phyloP scores from a whole-genome alignment of 345 rosid species.

The Rhizophora mangle region DNA sequence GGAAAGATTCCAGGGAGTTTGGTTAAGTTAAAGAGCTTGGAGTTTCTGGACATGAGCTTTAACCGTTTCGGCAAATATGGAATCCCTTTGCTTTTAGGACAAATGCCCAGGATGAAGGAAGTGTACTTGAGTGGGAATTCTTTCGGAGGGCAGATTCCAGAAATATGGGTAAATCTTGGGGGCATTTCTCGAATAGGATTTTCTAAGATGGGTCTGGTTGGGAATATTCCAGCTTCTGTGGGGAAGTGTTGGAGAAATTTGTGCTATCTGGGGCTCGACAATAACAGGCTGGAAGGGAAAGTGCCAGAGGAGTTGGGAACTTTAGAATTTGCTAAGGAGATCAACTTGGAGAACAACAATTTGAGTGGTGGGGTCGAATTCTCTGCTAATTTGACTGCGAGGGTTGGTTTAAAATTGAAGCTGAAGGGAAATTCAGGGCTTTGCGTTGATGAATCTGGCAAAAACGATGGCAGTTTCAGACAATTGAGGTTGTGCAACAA shows the following conservation, averaged over 20 bases:
- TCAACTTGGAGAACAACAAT: slow-evolving; percentile 64
- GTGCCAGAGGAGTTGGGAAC: slow-evolving; percentile 49
- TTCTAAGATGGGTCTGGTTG: slow-evolving; percentile 46
- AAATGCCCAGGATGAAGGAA: slow-evolving; percentile 42
- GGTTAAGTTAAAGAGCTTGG: slow-evolving; percentile 36
- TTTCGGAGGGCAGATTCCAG: slow-evolving; percentile 55
- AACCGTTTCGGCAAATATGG: slow-evolving; percentile 53
- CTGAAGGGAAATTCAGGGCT: slow-evolving; percentile 45
- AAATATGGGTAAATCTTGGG: slow-evolving; percentile 51
- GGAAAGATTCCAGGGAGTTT: slow-evolving; percentile 49
- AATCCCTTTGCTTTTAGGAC: slow-evolving; percentile 43
- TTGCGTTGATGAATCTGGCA: slow-evolving; percentile 29
- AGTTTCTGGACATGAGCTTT: slow-evolving; percentile 54
- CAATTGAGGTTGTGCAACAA: slow-evolving; percentile 32
- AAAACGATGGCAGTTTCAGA: slow-evolving; percentile 13
- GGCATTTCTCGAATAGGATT: slow-evolving; percentile 51
- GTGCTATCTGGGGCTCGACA: slow-evolving; percentile 46
- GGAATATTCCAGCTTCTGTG: slow-evolving; percentile 54
- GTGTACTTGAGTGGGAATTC: slow-evolving; percentile 57
- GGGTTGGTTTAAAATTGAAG: slow-evolving; percentile 47
- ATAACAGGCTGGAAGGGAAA: slow-evolving; percentile 50
- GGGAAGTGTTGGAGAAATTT: slow-evolving; percentile 39
- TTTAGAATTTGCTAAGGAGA: slow-evolving; percentile 38
- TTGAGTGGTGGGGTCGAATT: slow-evolving; percentile 51
- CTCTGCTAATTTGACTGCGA: slow-evolving; percentile 37